Conservation (phyloP, 768 basidiomycete species). For the Auricularia cornea region DNA sequence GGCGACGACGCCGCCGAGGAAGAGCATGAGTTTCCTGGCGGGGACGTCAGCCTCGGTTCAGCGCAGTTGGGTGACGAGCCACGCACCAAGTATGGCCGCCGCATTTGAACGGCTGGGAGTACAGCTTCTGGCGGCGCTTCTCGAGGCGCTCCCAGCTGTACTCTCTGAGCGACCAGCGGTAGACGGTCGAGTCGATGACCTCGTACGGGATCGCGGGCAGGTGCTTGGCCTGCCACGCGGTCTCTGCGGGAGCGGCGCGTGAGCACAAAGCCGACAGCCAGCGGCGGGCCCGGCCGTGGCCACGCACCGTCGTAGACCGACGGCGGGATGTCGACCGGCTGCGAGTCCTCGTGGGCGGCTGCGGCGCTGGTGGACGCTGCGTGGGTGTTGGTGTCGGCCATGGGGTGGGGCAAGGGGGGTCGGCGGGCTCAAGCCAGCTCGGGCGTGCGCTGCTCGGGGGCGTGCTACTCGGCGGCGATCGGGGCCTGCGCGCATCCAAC, state of each 20-base stretch:
- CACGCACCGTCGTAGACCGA: neutral
- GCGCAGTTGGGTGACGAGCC: neutral
- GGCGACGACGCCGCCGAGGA: neutral
- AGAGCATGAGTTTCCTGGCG: neutral
- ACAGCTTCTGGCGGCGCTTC: constrained; percentile 2
- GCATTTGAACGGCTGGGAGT: neutral
- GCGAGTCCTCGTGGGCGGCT: constrained; percentile 1
- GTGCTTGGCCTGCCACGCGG: neutral
- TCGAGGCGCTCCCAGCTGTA: neutral
- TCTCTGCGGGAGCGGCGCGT: neutral
- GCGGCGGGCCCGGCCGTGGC: neutral
- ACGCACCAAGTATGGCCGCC: neutral
- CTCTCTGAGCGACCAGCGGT: neutral
- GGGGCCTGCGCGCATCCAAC: too few relatives aligned
- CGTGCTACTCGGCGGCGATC: too few relatives aligned
- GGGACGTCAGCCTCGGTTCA: neutral
- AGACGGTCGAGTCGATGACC: neutral
- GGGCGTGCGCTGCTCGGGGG: too few relatives aligned
- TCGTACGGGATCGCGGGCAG: neutral
- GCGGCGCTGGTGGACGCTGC: neutral
- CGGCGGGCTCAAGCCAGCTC: too few relatives aligned
- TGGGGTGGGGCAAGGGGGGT: neutral
- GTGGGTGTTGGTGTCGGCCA: neutral
- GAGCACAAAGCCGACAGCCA: neutral
- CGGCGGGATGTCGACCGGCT: neutral